Evolutionary conservation across 345 rosid genomes (phyloP).

Genomic region (Melaleuca quinquenervia): DNA sequence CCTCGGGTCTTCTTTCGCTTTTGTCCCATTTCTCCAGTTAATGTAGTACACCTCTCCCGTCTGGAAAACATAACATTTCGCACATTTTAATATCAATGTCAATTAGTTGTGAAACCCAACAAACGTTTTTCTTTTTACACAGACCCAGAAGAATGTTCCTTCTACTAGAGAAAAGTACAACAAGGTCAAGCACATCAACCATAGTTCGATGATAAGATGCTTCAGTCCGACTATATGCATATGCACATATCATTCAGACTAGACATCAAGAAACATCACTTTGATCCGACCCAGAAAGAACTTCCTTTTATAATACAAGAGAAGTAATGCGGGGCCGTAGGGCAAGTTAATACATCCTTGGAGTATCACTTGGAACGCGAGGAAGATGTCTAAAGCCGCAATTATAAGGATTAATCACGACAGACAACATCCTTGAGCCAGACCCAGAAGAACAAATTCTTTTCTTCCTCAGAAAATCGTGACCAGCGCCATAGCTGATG

Average conservation of each 20-base stretch:
- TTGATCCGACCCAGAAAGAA: neutral
- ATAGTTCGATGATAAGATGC: neutral
- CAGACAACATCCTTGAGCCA: neutral
- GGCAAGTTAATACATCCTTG: neutral
- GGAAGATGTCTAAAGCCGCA: neutral
- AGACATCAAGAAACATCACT: neutral
- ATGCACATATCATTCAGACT: neutral
- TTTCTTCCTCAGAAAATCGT: neutral
- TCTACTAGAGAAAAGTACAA: neutral
- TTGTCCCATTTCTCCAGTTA: constrained; percentile 70
- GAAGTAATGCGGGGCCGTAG: neutral
- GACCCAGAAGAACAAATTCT: neutral
- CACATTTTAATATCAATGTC: neutral
- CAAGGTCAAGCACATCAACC: neutral
- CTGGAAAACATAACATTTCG: constrained; percentile 16
- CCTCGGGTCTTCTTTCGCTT: constrained; percentile 59
- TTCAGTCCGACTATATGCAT: neutral
- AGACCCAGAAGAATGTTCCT: neutral
- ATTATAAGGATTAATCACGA: neutral
- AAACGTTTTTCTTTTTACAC: neutral
- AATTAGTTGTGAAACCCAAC: neutral
- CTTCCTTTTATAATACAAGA: neutral
- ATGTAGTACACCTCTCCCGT: constrained; percentile 83
- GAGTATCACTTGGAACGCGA: neutral
- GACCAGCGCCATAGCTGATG: neutral